Conservation (phyloP, 129 eudicot species). For the Saposhnikovia divaricata region DNA sequence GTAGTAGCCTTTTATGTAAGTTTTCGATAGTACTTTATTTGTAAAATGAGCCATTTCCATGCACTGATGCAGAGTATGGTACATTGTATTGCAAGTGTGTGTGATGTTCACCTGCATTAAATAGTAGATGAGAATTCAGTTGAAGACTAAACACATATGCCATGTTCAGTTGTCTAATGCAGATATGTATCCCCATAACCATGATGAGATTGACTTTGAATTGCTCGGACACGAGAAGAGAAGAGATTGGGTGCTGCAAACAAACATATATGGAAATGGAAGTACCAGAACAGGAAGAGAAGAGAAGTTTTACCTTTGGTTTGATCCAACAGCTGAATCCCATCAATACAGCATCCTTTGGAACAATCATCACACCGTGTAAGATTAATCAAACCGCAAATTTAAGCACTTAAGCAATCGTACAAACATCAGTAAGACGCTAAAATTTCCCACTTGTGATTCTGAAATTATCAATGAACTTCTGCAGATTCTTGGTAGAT, state of each 20-base stretch:
- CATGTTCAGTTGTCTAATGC: conserved; percentile 70
- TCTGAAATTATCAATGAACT: background rate
- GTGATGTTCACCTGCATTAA: background rate
- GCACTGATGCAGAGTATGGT: background rate
- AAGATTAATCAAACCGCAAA: conserved; percentile 21
- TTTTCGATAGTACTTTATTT: background rate
- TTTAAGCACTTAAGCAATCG: background rate
- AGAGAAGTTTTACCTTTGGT: conserved; percentile 88
- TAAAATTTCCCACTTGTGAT: background rate
- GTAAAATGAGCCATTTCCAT: background rate
- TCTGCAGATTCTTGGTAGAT: conserved; percentile 80
- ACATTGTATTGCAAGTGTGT: background rate
- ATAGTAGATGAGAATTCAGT: background rate
- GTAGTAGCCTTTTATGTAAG: conserved; percentile 90
- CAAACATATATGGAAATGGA: conserved; percentile 91
- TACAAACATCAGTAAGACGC: background rate
- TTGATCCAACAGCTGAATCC: conserved; percentile 69
- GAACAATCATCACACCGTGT: conserved; percentile 93
- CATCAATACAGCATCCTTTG: conserved; percentile 88
- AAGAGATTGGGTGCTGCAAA: conserved; percentile 83
- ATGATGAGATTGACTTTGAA: conserved; percentile 90
- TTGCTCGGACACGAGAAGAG: conserved; percentile 82
- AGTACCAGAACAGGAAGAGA: conserved; percentile 91
- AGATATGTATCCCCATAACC: conserved; percentile 67
- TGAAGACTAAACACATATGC: background rate